A percentile compares a stretch with the other conserved stretches of the same genome.
Conservation (phyloP, 176 grass and related monocot species). For the Ensete glaucum region DNA sequence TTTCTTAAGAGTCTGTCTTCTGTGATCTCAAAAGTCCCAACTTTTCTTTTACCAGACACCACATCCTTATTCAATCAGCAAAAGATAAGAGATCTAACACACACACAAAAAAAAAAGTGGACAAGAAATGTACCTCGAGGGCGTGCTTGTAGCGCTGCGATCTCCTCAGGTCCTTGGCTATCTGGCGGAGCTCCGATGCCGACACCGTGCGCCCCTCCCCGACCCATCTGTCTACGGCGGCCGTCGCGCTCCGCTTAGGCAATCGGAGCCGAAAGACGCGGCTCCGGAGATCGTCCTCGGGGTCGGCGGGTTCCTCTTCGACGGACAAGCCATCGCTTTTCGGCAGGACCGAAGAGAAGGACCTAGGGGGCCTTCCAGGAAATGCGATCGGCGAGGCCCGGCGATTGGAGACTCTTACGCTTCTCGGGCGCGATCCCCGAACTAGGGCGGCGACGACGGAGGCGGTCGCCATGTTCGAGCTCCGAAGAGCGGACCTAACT, state of each 20-base stretch:
- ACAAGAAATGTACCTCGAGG: slow-evolving; percentile 46
- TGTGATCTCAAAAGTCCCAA: background rate
- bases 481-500: too few relatives aligned
- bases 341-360: slow-evolving; percentile 20
- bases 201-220: slow-evolving; percentile 39
- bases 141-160: slow-evolving; percentile 70
- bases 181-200: slow-evolving; percentile 38
- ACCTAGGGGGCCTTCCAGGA: background rate
- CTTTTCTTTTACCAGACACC: background rate
- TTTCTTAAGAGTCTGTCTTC: background rate
- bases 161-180: slow-evolving; percentile 53
- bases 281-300: slow-evolving; percentile 40
- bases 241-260: slow-evolving; percentile 65
- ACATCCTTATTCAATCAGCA: background rate
- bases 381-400: background rate
- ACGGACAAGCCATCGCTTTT: background rate
- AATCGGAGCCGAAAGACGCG: slow-evolving; percentile 61
- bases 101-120: background rate
- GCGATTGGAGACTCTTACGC: background rate
- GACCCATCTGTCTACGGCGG: slow-evolving; percentile 56
- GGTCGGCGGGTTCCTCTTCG: background rate
- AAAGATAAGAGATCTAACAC: background rate
- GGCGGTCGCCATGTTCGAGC: background rate
- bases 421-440: background rate
- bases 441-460: background rate